These are phyloP conservation scores for Verticillium tricorpus DNA, from an alignment of 2,329 filamentous ascomycete genomes.

Conservation along the genomic window DNA sequence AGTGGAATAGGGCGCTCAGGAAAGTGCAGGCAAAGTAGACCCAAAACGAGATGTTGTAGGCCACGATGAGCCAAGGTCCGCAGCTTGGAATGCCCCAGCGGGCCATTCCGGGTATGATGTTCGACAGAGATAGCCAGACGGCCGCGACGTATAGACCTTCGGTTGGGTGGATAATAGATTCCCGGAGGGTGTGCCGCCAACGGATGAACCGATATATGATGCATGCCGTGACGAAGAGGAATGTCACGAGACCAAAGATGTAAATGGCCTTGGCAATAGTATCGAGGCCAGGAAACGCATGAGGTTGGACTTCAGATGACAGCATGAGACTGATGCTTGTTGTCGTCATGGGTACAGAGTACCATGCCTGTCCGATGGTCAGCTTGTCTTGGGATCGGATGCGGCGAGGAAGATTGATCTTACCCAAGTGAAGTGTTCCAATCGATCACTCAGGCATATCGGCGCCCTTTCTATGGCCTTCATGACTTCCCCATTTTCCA, in stretches of 20 bases:
- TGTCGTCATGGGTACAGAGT: slow-evolving; percentile 13
- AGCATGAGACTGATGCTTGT: slow-evolving; percentile 50
- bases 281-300: slow-evolving; percentile 45
- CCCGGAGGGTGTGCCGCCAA: slow-evolving; percentile 40
- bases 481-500: neutral
- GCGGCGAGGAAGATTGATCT: neutral
- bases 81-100: slow-evolving; percentile 45
- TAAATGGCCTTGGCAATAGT: slow-evolving; percentile 49
- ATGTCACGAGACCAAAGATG: slow-evolving; percentile 48
- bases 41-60: slow-evolving; percentile 57
- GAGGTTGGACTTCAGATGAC: slow-evolving; percentile 37
- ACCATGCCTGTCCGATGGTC: neutral
- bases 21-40: slow-evolving; percentile 52
- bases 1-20: slow-evolving; percentile 48
- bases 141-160: slow-evolving; percentile 59
- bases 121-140: slow-evolving; percentile 56
- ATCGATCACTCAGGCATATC: neutral
- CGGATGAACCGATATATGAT: slow-evolving; percentile 47
- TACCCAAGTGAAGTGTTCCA: neutral
- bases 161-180: slow-evolving; percentile 41
- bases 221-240: slow-evolving; percentile 42
- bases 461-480: neutral
- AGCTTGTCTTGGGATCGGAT: neutral
- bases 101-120: slow-evolving; percentile 49
- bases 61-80: slow-evolving; percentile 44